Conservation (phyloP, 768 basidiomycete genomes). For the Krasilnikovozyma curviuscula region DNA sequence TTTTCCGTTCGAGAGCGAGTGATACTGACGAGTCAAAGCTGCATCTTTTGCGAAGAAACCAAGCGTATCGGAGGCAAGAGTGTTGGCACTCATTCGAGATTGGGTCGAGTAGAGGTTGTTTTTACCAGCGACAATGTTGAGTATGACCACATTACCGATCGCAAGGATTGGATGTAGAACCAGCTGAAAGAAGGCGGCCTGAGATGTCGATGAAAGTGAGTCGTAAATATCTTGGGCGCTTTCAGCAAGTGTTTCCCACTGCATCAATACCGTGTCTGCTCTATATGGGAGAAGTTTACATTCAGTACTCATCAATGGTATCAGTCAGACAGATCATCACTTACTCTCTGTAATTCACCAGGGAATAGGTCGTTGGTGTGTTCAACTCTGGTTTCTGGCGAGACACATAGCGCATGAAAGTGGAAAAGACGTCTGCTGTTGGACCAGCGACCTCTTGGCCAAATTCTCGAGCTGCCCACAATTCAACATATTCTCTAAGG, state of each 20-base stretch:
- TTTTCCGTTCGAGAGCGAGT: slow-evolving; percentile 40
- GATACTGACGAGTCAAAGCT: slow-evolving; percentile 40
- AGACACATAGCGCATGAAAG: slow-evolving; percentile 40
- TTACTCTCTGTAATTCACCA: slow-evolving; percentile 50
- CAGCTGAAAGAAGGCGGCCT: slow-evolving; percentile 52
- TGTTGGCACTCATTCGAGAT: slow-evolving; percentile 43
- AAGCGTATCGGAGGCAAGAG: slow-evolving; percentile 38
- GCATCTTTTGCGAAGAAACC: slow-evolving; percentile 42
- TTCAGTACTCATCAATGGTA: neutral
- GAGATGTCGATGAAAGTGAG: slow-evolving; percentile 30
- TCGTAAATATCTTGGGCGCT: slow-evolving; percentile 39
- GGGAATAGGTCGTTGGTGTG: slow-evolving; percentile 41
- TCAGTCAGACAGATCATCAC: slow-evolving; percentile 16
- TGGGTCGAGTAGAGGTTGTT: slow-evolving; percentile 47
- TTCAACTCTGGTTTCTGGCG: slow-evolving; percentile 48
- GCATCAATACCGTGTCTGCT: slow-evolving; percentile 38
- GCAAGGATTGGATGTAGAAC: slow-evolving; percentile 47
- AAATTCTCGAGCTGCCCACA: slow-evolving; percentile 50
- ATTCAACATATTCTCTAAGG: slow-evolving; percentile 34
- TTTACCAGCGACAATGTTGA: slow-evolving; percentile 25
- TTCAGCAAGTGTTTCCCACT: slow-evolving; percentile 33
- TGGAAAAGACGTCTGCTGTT: slow-evolving; percentile 38
- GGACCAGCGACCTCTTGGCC: slow-evolving; percentile 30
- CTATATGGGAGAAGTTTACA: slow-evolving; percentile 22
- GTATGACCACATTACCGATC: slow-evolving; percentile 27